Base-by-base conservation (phyloP, 2,329 filamentous ascomycete species). In the Pochonia chlamydosporia region DNA sequence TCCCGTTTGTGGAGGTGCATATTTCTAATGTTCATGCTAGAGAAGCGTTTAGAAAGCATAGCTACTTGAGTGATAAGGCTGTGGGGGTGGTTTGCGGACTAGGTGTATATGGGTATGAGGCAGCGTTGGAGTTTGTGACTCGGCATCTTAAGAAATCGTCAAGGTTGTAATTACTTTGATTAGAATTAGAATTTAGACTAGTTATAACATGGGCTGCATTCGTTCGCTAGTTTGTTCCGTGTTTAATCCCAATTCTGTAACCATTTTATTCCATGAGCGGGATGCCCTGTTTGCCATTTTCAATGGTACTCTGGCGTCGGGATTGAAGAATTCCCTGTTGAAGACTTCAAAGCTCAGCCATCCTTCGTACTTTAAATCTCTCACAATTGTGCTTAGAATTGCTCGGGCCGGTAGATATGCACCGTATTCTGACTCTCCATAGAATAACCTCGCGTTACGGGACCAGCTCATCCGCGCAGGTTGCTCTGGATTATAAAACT, bases 1-100 rank as follows among this genome's bases (percentile, higher is more conserved):
- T 89, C 20, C 87, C 86, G 0, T 91, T 90, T 56, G 71, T 91
- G 40, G 87, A 92, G 67, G 64, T 89, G n/a, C 87, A 91, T 62
- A 76, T 90, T 28, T 82, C 74, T 47, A 91, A 91, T 62, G 78
- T 90, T 2, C 85, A 91, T 63, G 76, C 79, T 25, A 66, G 87
- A 8, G 87, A 91, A 67, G 58, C 72, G 1, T 91, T 79, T 57
- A 72, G 87, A 45, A 76, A 81, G 54, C 81, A 85, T 53, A 88
- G 83, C 53, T 89, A 85, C 58, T 69, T 91, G 53, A 82, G 78
- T 55, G 87, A 91, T 62, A 90, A 89, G 70, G 87, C 87, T 0
- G 76, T 78, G 23, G 87, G 81, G 0, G 81, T 90, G 8, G 82
- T 92, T 48, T 84, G 82, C 54, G 87, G 87, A 0, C 55, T 91